These are phyloP conservation scores for Phytophthora aleatoria DNA, from an alignment of 352 stramenopile genomes.

Conservation along the genomic window DNA sequence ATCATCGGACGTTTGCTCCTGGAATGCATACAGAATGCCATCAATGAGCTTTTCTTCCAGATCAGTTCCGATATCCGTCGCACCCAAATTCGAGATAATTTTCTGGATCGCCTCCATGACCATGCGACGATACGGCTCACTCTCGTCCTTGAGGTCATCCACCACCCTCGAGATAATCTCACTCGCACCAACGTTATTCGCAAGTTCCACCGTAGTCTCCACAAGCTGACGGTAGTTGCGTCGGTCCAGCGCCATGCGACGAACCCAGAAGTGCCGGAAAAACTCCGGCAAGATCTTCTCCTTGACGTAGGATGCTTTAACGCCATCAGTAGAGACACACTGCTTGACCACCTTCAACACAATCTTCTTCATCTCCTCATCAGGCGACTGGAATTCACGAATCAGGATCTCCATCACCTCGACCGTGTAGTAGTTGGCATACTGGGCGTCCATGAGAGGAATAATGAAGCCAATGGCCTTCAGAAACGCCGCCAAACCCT, in stretches of 20 bases:
- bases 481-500: slow-evolving; percentile 97
- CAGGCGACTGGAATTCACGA: slow-evolving; percentile 97
- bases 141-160: slow-evolving; percentile 99
- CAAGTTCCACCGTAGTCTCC: slow-evolving; percentile 98
- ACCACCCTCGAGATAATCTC: slow-evolving; percentile 98
- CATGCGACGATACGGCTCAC: slow-evolving; percentile 98
- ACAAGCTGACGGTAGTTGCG: slow-evolving; percentile 99
- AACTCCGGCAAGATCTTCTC: slow-evolving; percentile 99
- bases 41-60: slow-evolving; percentile 99
- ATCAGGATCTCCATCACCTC: slow-evolving; percentile 99
- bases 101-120: slow-evolving; percentile 99
- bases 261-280: slow-evolving; percentile 99
- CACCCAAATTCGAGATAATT: slow-evolving; percentile 97
- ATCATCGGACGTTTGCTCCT: slow-evolving; percentile 96
- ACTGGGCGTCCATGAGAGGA: slow-evolving; percentile 99
- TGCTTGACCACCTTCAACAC: slow-evolving; percentile 97
- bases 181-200: slow-evolving; percentile 99
- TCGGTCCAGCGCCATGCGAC: slow-evolving; percentile 97
- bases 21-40: slow-evolving; percentile 99
- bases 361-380: slow-evolving; percentile 99
- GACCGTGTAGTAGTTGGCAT: slow-evolving; percentile 99
- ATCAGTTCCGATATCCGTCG: slow-evolving; percentile 95
- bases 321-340: slow-evolving; percentile 98
- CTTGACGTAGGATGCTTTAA: slow-evolving; percentile 98
- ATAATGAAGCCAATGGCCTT: slow-evolving; percentile 99